Percentiles rank a stretch among this genome's conserved stretches.
These are phyloP conservation scores for Trametes sp. DNA, from an alignment of 1,284 basidiomycete genomes.

Conservation along the genomic window DNA sequence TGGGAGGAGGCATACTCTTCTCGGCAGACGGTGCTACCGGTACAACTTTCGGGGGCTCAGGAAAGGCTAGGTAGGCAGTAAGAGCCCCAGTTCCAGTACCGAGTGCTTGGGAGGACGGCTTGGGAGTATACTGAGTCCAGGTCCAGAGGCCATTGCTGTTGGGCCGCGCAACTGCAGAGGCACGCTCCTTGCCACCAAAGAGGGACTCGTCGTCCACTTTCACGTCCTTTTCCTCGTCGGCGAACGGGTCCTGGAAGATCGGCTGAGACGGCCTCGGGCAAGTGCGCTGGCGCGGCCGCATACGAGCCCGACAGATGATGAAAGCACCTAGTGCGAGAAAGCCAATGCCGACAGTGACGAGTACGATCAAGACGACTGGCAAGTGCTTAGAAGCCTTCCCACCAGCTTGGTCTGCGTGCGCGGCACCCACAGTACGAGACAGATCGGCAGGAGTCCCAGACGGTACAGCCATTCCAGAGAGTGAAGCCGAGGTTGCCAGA, in stretches of 20 bases:
- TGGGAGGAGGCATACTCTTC: conserved; percentile 10
- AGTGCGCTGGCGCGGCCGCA: conserved; percentile 55
- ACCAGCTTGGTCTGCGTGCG: conserved; percentile 13
- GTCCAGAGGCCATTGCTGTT: conserved; percentile 54
- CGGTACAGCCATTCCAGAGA: conserved; percentile 19
- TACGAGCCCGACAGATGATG: conserved; percentile 55
- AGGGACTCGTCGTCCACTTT: conserved; percentile 64
- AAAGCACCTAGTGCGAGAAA: conserved; percentile 63
- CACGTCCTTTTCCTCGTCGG: conserved; percentile 46
- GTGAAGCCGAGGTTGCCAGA: conserved; percentile 21
- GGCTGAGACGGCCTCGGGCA: conserved; percentile 75
- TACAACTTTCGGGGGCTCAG: conserved; percentile 1
- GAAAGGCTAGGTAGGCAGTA: background rate
- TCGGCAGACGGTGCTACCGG: conserved; percentile 4
- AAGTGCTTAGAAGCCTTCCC: conserved; percentile 39
- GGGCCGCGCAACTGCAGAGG: conserved; percentile 51
- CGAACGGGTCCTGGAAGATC: conserved; percentile 61
- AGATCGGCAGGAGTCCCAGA: conserved; percentile 16
- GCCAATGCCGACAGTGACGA: conserved; percentile 62
- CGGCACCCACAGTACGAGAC: conserved; percentile 22
- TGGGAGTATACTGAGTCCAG: conserved; percentile 66
- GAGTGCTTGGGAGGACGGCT: conserved; percentile 10
- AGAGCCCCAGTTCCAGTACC: background rate
- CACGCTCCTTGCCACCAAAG: conserved; percentile 75
- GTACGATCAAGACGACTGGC: conserved; percentile 57